Percentiles rank a stretch among this genome's conserved stretches.
These are phyloP conservation scores for Colletotrichum salicis DNA, from an alignment of 2,329 filamentous ascomycete species.

Conservation along the genomic window DNA sequence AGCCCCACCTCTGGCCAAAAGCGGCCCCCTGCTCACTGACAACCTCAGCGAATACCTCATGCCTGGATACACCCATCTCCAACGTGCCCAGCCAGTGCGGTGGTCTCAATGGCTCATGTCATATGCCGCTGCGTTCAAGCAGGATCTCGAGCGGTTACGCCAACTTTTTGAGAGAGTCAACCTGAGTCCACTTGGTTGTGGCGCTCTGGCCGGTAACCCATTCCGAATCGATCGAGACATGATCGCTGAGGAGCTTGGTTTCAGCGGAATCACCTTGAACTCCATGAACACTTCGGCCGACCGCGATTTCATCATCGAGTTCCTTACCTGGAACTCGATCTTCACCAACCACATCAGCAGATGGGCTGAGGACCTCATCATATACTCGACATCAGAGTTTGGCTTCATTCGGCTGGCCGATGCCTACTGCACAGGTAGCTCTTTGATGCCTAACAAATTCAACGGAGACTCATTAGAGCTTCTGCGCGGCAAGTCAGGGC, in stretches of 20 bases:
- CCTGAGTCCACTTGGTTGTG: slow-evolving; percentile 75
- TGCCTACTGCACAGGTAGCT: slow-evolving; percentile 81
- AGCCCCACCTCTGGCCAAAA: slow-evolving; percentile 26
- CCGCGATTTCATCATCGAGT: slow-evolving; percentile 85
- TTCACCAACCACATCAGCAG: slow-evolving; percentile 83
- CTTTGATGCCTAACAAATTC: slow-evolving; percentile 87
- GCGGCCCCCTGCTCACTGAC: slow-evolving; percentile 36
- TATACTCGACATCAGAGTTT: slow-evolving; percentile 82
- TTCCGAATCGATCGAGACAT: slow-evolving; percentile 84
- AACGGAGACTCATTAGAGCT: slow-evolving; percentile 80
- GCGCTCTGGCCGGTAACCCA: slow-evolving; percentile 83
- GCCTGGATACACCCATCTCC: slow-evolving; percentile 90
- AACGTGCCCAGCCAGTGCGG: slow-evolving; percentile 81
- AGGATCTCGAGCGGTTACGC: slow-evolving; percentile 80
- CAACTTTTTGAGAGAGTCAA: slow-evolving; percentile 82
- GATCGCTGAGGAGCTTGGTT: slow-evolving; percentile 84
- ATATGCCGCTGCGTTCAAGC: slow-evolving; percentile 76
- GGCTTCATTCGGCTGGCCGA: slow-evolving; percentile 81
- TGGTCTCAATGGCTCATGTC: slow-evolving; percentile 87
- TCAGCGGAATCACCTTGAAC: slow-evolving; percentile 80
- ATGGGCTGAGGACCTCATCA: slow-evolving; percentile 87
- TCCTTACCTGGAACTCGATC: slow-evolving; percentile 81
- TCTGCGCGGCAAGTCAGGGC: slow-evolving; percentile 79
- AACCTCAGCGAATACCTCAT: slow-evolving; percentile 71
- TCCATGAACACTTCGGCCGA: slow-evolving; percentile 80